Evolutionary conservation across 2,329 filamentous ascomycete genomes (phyloP), one percentile per base, ranked within the genome.

Genomic region (Penicillium freii): DNA sequence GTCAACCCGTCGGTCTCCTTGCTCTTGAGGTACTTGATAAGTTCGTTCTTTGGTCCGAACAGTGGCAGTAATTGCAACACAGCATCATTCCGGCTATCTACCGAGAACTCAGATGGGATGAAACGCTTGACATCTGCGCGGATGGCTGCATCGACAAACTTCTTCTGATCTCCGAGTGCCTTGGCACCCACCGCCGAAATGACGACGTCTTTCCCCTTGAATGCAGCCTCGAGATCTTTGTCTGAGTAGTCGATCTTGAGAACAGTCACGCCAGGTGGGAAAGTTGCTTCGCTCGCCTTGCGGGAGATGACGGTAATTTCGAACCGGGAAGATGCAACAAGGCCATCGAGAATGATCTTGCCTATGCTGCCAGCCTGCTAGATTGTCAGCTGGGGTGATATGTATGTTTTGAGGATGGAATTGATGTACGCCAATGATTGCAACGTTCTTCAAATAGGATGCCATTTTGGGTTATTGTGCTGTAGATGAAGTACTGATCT

Each of bases 11-110:
- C 66, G 23, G 73, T 70, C 58, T 80, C 73, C 60, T 81, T 80
- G 25, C 71, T 71, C 60, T 81, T 77, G 21, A 87, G 74, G 59
- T 86, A 84, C 36, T 84, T 78, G 10, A 84, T 61, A 3, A 69
- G 50, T 4, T 65, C 65, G 19, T 51, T 62, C 59, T 74, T 74
- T 13, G 62, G 57, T 4, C 29, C 39, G 31, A 71, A 69, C 0
- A 72, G 49, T 1, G 67, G 66, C 31, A 70, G 46, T 1, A 71
- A 38, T n/a, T 66, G 47, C 2, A 69, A 48, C 0, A 71, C 65
- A 15, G 56, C 59, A 15, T 61, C 60, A 25, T 69, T 64, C 21
- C 65, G 65, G 34, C 63, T 71, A 40, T 69, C 67, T 9, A 59
- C 60, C 1, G 70, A 71, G 40, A 70, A 73, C 47, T 75, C 73